Evolutionary conservation across 805 yeast genomes (phyloP).

Genomic region (Spathaspora boniae): DNA sequence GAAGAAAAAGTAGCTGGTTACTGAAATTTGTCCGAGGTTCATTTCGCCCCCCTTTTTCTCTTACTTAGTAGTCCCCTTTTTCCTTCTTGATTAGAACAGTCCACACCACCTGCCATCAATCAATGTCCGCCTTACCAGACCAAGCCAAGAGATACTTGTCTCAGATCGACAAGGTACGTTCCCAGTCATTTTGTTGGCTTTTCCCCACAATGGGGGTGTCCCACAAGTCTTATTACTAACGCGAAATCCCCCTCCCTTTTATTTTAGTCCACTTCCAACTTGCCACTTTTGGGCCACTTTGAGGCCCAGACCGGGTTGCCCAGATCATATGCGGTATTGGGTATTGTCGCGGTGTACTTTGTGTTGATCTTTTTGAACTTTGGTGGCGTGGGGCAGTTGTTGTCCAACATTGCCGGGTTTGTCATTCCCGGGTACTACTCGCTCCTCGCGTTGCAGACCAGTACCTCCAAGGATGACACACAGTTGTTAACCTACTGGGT

Average conservation of each 20-base stretch:
- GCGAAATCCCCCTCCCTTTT: conserved; percentile 10
- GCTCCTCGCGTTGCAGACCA: conserved; percentile 74
- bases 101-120: conserved; percentile 1
- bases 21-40: no score
- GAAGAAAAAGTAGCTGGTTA: no score
- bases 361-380: conserved; percentile 80
- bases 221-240: background rate
- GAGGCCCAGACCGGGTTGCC: conserved; percentile 56
- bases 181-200: background rate
- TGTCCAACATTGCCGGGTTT: conserved; percentile 90
- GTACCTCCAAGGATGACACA: conserved; percentile 71
- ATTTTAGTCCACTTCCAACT: conserved; percentile 27
- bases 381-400: conserved; percentile 92
- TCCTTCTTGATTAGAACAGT: background rate
- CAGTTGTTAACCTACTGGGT: conserved; percentile 96
- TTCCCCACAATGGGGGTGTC: background rate
- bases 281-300: conserved; percentile 31
- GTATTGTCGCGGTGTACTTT: conserved; percentile 62
- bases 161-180: conserved; percentile 45
- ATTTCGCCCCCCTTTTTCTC: background rate
- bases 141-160: conserved; percentile 47
- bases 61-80: conserved; percentile 1
- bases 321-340: conserved; percentile 80
- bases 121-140: conserved; percentile 42
- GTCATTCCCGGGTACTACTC: conserved; percentile 89